These are phyloP conservation scores for Arctium minus DNA, from an alignment of 129 eudicot genomes.

Conservation along the genomic window DNA sequence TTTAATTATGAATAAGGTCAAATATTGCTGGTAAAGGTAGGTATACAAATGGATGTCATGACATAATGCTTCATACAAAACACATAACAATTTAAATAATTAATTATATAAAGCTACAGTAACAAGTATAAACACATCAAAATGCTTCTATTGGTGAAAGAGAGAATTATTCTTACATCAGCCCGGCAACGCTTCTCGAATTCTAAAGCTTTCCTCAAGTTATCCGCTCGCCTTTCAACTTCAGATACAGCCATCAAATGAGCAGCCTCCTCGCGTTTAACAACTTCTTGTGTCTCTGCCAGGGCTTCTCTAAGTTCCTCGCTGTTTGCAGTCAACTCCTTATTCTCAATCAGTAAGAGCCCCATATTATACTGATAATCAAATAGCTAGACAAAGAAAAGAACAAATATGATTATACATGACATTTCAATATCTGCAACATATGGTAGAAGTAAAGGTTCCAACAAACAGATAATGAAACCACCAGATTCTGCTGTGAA, in stretches of 20 bases:
- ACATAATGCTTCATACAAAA: background rate
- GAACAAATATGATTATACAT: background rate
- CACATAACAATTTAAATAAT: background rate
- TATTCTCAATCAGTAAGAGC: conserved; percentile 74
- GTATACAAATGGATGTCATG: background rate
- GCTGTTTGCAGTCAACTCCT: conserved; percentile 53
- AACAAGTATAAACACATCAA: background rate
- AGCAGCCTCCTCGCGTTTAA: conserved; percentile 76
- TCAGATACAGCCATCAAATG: conserved; percentile 75
- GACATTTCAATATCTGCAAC: background rate
- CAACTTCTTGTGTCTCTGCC: conserved; percentile 55
- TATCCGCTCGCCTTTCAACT: conserved; percentile 72
- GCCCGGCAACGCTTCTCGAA: conserved; percentile 56
- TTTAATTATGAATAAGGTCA: too few species aligned
- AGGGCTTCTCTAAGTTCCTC: conserved; percentile 67
- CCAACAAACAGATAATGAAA: background rate
- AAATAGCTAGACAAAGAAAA: conserved; percentile 43
- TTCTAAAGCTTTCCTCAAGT: conserved; percentile 62
- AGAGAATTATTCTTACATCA: conserved; percentile 48
- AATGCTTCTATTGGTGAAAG: background rate
- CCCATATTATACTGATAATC: conserved; percentile 98
- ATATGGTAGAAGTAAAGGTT: background rate
- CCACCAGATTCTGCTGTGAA: background rate
- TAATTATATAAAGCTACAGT: background rate
- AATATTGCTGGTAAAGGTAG: too few species aligned